Percentiles rank a stretch among this genome's conserved stretches.
phyloP scores from a whole-genome alignment of 345 rosid genomes.

The Brassica carinata region DNA sequence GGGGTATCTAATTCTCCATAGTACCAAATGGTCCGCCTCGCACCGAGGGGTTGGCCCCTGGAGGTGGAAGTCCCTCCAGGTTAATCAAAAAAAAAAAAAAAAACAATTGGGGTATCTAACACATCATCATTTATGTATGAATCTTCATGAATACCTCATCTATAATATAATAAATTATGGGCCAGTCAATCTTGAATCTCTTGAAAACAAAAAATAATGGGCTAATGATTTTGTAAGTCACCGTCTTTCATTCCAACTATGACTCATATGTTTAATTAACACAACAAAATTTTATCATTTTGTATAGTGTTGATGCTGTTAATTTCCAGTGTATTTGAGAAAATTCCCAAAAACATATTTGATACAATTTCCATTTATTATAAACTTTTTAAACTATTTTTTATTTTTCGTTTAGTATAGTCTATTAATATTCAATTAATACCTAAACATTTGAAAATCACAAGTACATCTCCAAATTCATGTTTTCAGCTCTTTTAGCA shows the following conservation, averaged over 20 bases:
- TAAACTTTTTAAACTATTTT: background rate
- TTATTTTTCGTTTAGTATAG: background rate
- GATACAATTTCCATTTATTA: background rate
- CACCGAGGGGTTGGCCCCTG: too few species aligned
- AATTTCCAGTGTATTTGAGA: background rate
- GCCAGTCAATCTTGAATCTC: background rate
- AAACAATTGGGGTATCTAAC: too few species aligned
- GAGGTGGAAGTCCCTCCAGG: too few species aligned
- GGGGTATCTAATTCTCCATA: too few species aligned
- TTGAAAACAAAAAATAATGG: background rate
- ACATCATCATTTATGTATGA: background rate
- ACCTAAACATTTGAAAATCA: background rate
- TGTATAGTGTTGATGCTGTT: background rate
- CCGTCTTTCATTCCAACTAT: background rate
- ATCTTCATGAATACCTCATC: background rate
- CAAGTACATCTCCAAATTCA: background rate
- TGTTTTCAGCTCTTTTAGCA: background rate
- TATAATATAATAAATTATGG: background rate
- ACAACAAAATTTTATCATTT: background rate
- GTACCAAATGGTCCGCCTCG: too few species aligned
- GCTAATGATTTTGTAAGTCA: background rate
- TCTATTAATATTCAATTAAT: background rate
- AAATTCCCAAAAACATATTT: background rate
- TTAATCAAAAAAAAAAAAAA: too few species aligned
- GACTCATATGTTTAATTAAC: background rate